A percentile compares a stretch with the other conserved stretches of the same genome.
Conservation (phyloP, 148 eudicot genomes). For the Amaranthus palmeri region DNA sequence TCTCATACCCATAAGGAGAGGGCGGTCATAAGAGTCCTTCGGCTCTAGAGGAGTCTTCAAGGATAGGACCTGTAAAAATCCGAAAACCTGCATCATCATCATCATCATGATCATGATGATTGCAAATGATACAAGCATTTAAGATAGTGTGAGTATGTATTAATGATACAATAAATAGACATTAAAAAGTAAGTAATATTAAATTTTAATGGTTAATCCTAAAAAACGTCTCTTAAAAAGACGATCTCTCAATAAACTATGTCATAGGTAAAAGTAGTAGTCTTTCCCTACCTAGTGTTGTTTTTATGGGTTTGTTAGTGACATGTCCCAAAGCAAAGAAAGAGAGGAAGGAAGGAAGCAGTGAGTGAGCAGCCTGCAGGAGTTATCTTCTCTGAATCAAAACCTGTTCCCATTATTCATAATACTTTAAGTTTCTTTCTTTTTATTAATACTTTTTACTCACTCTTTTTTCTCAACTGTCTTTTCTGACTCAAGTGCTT, state of each 20-base stretch:
- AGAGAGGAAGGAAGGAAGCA: not conserved
- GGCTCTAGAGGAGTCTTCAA: too few species aligned
- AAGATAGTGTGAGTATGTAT: too few species aligned
- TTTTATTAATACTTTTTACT: not conserved
- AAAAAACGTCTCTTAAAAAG: too few species aligned
- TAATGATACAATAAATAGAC: too few species aligned
- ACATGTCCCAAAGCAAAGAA: conserved; percentile 8
- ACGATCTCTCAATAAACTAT: not conserved
- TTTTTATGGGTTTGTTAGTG: not conserved
- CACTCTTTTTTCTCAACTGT: conserved; percentile 13
- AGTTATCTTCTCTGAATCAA: conserved; percentile 15
- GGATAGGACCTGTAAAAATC: too few species aligned
- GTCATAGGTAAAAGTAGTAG: not conserved
- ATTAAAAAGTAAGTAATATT: too few species aligned
- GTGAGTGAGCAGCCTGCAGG: conserved; percentile 18
- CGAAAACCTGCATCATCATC: too few species aligned
- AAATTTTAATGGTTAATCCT: too few species aligned
- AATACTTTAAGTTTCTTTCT: not conserved
- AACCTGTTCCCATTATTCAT: not conserved
- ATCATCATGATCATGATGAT: too few species aligned
- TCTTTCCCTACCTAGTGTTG: not conserved
- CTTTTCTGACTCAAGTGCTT: conserved; percentile 19
- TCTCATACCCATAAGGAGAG: too few species aligned
- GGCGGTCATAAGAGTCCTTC: too few species aligned
- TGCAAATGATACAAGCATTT: too few species aligned